A percentile compares a stretch with the other conserved stretches of the same genome.
These are phyloP conservation scores for Backusella australiensis DNA, from an alignment of 192 early-diverging fungal genomes.

Conservation along the genomic window DNA sequence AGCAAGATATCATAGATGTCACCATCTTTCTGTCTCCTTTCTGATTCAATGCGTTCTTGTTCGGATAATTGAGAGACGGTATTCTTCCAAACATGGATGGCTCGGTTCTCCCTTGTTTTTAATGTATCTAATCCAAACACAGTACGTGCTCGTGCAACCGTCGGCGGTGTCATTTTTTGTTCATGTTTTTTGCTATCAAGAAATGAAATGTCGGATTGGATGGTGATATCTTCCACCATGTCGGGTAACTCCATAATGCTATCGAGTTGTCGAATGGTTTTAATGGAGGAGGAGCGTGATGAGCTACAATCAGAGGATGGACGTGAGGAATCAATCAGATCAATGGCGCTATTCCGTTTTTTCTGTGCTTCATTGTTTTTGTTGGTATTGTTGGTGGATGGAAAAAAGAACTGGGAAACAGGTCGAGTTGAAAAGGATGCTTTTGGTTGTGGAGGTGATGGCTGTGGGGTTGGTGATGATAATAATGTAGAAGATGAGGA, in stretches of 20 bases:
- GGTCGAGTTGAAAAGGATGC: slow-evolving; percentile 1
- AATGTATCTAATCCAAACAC: slow-evolving; percentile 7
- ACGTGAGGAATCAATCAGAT: not conserved
- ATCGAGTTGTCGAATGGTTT: not conserved
- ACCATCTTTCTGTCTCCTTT: not conserved
- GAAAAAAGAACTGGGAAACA: slow-evolving; percentile 13
- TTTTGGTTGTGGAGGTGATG: not conserved
- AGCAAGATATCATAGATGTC: not conserved
- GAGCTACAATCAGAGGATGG: not conserved
- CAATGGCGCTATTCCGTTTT: not conserved
- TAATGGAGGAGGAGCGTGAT: slow-evolving; percentile 2
- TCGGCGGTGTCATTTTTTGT: not conserved
- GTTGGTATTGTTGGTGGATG: not conserved
- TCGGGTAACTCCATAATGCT: not conserved
- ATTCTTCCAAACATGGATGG: slow-evolving; percentile 12
- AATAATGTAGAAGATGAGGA: not conserved
- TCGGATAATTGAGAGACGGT: not conserved
- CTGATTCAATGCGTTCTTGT: not conserved
- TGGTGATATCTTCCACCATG: not conserved
- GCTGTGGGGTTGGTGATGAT: not conserved
- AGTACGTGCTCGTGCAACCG: slow-evolving; percentile 13
- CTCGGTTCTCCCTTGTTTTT: not conserved
- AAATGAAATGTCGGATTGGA: slow-evolving; percentile 5
- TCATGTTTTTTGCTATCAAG: not conserved
- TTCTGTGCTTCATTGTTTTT: not conserved